Evolutionary conservation across 228 moss, liverwort and hornwort genomes (phyloP).

Genomic region (Sphagnum fallax): DNA sequence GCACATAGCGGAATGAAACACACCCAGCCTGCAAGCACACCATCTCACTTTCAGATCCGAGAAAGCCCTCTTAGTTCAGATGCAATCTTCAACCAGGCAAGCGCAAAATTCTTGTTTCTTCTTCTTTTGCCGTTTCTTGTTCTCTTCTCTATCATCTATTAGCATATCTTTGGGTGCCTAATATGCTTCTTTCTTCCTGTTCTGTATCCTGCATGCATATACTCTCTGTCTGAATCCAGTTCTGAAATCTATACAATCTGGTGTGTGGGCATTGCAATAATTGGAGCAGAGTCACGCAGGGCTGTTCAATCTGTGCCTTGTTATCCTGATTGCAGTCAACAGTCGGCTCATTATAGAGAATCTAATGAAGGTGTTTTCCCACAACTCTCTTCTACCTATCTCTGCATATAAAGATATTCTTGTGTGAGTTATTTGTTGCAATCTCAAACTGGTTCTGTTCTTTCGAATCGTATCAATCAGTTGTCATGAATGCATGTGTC

Average conservation of each 20-base stretch:
- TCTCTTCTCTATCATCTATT: background rate
- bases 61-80: constrained; percentile 97
- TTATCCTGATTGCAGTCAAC: constrained; percentile 81
- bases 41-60: constrained; percentile 50
- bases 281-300: constrained; percentile 88
- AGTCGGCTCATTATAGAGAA: constrained; percentile 90
- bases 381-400: background rate
- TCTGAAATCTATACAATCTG: background rate
- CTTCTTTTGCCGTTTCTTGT: background rate
- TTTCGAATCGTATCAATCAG: background rate
- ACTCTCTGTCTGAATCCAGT: too few relatives aligned
- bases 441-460: background rate
- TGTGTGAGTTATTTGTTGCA: background rate
- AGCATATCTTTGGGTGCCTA: too few relatives aligned
- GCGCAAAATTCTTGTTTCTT: background rate
- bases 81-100: constrained; percentile 79
- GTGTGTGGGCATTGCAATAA: background rate
- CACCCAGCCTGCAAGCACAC: constrained; percentile 42
- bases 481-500: background rate
- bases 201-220: too few relatives aligned
- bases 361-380: constrained; percentile 72
- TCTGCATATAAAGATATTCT: too few relatives aligned
- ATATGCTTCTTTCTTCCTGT: too few relatives aligned
- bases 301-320: constrained; percentile 88
- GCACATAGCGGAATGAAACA: constrained; percentile 4